Percentiles rank a stretch among this genome's conserved stretches.
These are phyloP conservation scores for Solanum virginianum DNA, from an alignment of 257 asterid genomes.

Conservation along the genomic window DNA sequence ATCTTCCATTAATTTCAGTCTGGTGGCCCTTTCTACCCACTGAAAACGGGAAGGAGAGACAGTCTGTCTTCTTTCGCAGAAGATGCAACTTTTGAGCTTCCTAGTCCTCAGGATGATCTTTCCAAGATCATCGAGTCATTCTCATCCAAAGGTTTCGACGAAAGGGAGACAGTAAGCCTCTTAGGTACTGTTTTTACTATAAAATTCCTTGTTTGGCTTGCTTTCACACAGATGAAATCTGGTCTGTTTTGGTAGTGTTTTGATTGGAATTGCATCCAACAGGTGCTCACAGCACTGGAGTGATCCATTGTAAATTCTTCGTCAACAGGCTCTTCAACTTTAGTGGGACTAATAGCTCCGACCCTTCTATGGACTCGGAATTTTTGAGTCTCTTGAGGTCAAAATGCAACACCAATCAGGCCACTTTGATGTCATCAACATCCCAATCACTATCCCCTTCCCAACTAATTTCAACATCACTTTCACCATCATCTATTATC, in stretches of 20 bases:
- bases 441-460: constrained; percentile 7
- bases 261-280: background rate
- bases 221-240: background rate
- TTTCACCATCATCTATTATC: constrained; percentile 20
- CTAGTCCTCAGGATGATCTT: constrained; percentile 42
- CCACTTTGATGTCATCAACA: constrained; percentile 11
- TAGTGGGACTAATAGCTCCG: constrained; percentile 28
- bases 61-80: constrained; percentile 20
- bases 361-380: constrained; percentile 45
- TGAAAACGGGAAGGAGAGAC: constrained; percentile 61
- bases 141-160: constrained; percentile 51
- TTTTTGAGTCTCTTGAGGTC: constrained; percentile 38
- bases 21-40: constrained; percentile 81
- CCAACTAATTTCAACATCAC: constrained; percentile 2
- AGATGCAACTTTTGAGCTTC: constrained; percentile 37
- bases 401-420: constrained; percentile 26
- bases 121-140: constrained; percentile 17
- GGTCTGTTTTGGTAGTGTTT: background rate
- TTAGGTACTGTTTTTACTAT: constrained; percentile 31
- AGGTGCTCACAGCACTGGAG: constrained; percentile 86
- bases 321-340: constrained; percentile 37
- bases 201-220: background rate
- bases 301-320: constrained; percentile 58
- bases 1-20: constrained; percentile 32
- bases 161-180: constrained; percentile 46